Evolutionary conservation across 2,329 filamentous ascomycete genomes (phyloP).

Genomic region (Rutstroemia sp.): DNA sequence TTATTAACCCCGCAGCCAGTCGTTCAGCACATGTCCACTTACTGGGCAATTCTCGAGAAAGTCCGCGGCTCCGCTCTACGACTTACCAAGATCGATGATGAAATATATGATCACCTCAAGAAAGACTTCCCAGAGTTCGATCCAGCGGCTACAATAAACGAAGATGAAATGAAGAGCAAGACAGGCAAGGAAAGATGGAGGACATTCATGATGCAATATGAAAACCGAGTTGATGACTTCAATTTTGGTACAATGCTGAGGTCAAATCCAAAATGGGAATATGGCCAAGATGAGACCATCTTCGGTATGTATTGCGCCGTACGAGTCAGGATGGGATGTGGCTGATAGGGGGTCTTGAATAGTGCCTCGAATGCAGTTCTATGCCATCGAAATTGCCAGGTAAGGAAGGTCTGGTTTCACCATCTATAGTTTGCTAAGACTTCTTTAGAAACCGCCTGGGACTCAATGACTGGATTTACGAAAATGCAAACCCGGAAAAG

Average conservation of each 20-base stretch:
- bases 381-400: constrained; percentile 65
- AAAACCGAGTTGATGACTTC: constrained; percentile 93
- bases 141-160: constrained; percentile 69
- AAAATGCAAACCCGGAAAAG: constrained; percentile 59
- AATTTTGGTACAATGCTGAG: constrained; percentile 97
- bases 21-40: constrained; percentile 93
- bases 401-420: background rate
- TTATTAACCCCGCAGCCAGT: constrained; percentile 37
- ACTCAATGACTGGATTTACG: constrained; percentile 95
- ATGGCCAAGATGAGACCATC: constrained; percentile 82
- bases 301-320: constrained; percentile 56
- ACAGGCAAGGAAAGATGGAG: constrained; percentile 89
- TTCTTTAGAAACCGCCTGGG: constrained; percentile 64
- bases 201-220: constrained; percentile 87
- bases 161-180: constrained; percentile 98
- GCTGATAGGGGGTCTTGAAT: constrained; percentile 11
- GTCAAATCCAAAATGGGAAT: constrained; percentile 69
- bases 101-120: constrained; percentile 86
- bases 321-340: background rate
- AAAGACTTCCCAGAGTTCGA: constrained; percentile 90
- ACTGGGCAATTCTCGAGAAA: constrained; percentile 92
- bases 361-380: constrained; percentile 70
- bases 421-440: background rate
- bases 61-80: constrained; percentile 82
- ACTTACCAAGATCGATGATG: constrained; percentile 89